Conservation (phyloP, 2,329 filamentous ascomycete genomes). For the Neofusicoccum laricinum region DNA sequence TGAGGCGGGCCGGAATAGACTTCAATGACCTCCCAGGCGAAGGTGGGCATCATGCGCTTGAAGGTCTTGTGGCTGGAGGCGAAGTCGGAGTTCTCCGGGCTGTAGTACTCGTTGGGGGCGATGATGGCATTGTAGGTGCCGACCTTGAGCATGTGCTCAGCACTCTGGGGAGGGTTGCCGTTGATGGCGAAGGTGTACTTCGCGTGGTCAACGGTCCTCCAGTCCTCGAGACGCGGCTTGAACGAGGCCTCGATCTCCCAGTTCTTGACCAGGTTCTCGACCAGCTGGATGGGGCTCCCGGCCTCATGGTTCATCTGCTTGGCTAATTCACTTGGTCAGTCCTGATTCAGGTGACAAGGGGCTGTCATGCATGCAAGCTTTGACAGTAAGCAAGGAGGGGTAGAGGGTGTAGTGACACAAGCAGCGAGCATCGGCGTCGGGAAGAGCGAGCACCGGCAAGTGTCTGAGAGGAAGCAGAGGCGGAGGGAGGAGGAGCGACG, state of each 20-base stretch:
- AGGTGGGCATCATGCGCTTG: constrained; percentile 70
- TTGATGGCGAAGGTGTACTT: constrained; percentile 65
- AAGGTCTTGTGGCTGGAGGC: constrained; percentile 66
- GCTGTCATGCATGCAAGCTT: constrained; percentile 7
- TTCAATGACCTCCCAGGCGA: constrained; percentile 69
- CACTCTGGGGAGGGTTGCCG: constrained; percentile 55
- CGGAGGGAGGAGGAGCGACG: neutral
- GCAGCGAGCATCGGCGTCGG: neutral
- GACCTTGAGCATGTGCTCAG: constrained; percentile 63
- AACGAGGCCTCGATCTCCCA: constrained; percentile 71
- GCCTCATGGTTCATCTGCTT: constrained; percentile 56
- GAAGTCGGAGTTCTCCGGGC: constrained; percentile 60
- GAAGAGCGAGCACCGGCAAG: neutral
- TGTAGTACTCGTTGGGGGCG: constrained; percentile 62
- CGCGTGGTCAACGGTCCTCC: constrained; percentile 61
- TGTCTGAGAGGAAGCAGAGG: constrained; percentile 1
- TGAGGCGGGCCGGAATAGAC: constrained; percentile 64
- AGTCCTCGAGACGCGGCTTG: constrained; percentile 60
- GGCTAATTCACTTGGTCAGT: constrained; percentile 39
- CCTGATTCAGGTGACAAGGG: constrained; percentile 10
- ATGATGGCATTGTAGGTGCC: constrained; percentile 70
- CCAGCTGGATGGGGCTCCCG: constrained; percentile 57
- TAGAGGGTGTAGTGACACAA: neutral
- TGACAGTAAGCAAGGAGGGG: constrained; percentile 7
- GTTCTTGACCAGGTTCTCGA: constrained; percentile 70